Evolutionary conservation across 495 filamentous ascomycete species (phyloP), one percentile per base, ranked within the genome.

Genomic region (Talaromyces thailandensis): DNA sequence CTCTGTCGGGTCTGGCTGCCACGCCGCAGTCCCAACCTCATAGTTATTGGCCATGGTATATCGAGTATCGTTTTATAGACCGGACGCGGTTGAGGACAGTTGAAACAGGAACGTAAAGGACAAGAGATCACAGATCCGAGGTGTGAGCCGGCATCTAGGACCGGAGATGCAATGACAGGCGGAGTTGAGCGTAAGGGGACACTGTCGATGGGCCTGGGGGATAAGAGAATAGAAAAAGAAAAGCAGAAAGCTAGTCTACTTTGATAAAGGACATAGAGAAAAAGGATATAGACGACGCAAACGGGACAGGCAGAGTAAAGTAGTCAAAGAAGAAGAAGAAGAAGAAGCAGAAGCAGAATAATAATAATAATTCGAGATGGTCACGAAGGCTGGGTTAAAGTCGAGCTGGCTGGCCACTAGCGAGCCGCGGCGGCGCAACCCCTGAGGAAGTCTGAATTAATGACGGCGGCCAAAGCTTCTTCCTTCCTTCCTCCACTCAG

Each of bases 11-110:
- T 99, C 94, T 64, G 95, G 91, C 83, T 98, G 93, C 94, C 94
- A 99, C 73, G 92, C 95, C 83, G 90, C 84, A 66, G 94, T 98
- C 66, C 93, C 95, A 68, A 97, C 87, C 85, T 98, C 94, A 76
- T 96, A 99, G 70, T 82, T 91, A 79, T 96, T 91, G 80, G 92
- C 91, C 95, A 98, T 96, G 56, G 65, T 68, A 66, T 58, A 31
- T 57, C 23, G 51, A 45, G 14, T 35, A 32, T 58, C 2, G 23
- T 35, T 58, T 3, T 35, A 37, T 35, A 24, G 56, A 21, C 29
- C 60, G 43, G 35, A 62, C 28, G 60, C 16, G 52, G 50, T 24
- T 29, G 37, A 60, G 57, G 29, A 24, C 58, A 58, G 43, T 25
- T 6, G 23, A 32, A 32, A 48, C 21, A 25, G 25, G 31, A 66